These are phyloP conservation scores for Amanita phalloides DNA, from an alignment of 768 basidiomycete species.

Conservation along the genomic window DNA sequence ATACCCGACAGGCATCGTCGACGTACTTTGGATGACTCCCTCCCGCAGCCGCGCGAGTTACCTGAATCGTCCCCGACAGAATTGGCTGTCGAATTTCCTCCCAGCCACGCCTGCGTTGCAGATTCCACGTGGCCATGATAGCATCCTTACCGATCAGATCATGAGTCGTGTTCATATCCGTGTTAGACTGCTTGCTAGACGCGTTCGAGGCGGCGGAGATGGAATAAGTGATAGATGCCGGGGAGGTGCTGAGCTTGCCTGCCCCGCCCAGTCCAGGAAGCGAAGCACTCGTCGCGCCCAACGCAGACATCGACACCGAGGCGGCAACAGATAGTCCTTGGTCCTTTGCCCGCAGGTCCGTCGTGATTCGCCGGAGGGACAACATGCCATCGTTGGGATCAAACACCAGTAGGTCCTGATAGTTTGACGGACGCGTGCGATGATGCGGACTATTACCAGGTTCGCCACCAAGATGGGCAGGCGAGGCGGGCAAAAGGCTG, in stretches of 20 bases:
- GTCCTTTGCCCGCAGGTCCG: slow-evolving; percentile 27
- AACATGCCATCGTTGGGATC: slow-evolving; percentile 48
- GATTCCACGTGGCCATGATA: slow-evolving; percentile 55
- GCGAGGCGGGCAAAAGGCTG: slow-evolving; percentile 20
- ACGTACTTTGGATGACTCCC: background rate
- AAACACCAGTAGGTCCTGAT: slow-evolving; percentile 61
- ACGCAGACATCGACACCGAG: slow-evolving; percentile 15
- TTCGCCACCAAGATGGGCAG: slow-evolving; percentile 9
- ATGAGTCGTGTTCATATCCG: slow-evolving; percentile 14
- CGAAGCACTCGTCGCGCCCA: slow-evolving; percentile 47
- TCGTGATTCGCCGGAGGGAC: slow-evolving; percentile 39
- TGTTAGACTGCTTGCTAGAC: slow-evolving; percentile 1
- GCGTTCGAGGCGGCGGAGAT: slow-evolving; percentile 1
- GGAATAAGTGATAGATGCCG: background rate
- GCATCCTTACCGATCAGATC: slow-evolving; percentile 27
- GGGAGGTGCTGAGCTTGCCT: slow-evolving; percentile 21
- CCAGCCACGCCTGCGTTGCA: slow-evolving; percentile 43
- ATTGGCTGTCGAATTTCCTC: slow-evolving; percentile 35
- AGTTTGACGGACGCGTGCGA: slow-evolving; percentile 28
- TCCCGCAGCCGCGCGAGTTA: background rate
- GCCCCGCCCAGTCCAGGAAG: slow-evolving; percentile 42
- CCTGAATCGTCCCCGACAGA: background rate
- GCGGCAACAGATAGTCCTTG: slow-evolving; percentile 14
- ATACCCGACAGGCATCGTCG: background rate
- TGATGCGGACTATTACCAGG: slow-evolving; percentile 19